phyloP scores from a whole-genome alignment of 495 filamentous ascomycete species.

The Penicillium egyptiacum region DNA sequence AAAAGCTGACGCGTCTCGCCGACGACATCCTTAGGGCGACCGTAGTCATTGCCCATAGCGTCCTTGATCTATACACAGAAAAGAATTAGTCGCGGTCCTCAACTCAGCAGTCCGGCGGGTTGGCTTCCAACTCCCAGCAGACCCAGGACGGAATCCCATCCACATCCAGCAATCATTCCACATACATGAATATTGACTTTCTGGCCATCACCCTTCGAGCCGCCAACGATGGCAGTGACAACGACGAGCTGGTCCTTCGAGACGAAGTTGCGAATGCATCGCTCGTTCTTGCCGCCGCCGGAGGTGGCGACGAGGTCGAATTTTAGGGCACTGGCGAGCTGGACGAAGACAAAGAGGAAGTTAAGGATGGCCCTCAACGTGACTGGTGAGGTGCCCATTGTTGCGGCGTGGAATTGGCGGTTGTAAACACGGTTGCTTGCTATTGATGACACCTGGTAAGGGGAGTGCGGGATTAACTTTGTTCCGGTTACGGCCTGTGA shows the following conservation, averaged over 20 bases:
- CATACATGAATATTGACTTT: conserved; percentile 92
- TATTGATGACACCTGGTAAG: conserved; percentile 39
- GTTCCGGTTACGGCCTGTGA: conserved; percentile 16
- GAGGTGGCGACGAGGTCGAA: conserved; percentile 82
- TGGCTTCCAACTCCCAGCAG: not conserved
- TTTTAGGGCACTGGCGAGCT: conserved; percentile 75
- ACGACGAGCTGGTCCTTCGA: conserved; percentile 92
- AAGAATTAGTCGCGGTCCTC: conserved; percentile 12
- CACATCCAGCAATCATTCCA: conserved; percentile 11
- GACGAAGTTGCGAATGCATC: conserved; percentile 98
- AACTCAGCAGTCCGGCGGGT: not conserved
- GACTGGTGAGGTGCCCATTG: conserved; percentile 36
- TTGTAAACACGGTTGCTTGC: conserved; percentile 28
- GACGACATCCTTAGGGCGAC: conserved; percentile 81
- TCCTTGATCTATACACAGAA: conserved; percentile 74
- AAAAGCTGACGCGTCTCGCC: conserved; percentile 94
- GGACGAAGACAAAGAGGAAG: conserved; percentile 48
- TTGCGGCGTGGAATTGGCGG: conserved; percentile 27
- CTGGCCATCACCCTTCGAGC: conserved; percentile 88
- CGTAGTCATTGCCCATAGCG: conserved; percentile 92
- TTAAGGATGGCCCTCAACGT: conserved; percentile 39
- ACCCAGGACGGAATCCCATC: not conserved
- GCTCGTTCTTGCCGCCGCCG: conserved; percentile 61
- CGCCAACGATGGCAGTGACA: conserved; percentile 87
- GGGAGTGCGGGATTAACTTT: conserved; percentile 29